phyloP scores from a whole-genome alignment of 164 flowering plant species.

The Protea cynaroides region DNA sequence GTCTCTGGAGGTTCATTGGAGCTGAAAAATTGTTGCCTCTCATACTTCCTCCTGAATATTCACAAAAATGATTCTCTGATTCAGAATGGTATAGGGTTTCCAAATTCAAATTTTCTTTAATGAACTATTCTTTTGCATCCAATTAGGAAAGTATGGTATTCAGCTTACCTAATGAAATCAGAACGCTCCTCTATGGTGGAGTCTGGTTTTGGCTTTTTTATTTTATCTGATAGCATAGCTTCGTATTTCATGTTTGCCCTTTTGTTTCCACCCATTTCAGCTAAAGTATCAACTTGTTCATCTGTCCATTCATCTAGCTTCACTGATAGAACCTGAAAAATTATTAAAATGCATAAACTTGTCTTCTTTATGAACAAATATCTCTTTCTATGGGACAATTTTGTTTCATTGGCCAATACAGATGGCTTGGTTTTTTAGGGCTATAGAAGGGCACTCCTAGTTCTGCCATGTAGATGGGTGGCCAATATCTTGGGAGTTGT shows the following conservation, averaged over 20 bases:
- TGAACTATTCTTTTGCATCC: neutral
- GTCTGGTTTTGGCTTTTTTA: slow-evolving; percentile 69
- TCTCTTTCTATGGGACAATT: too few species aligned
- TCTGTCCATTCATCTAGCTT: slow-evolving; percentile 94
- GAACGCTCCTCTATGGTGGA: slow-evolving; percentile 65
- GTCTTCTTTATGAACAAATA: neutral
- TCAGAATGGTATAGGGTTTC: slow-evolving; percentile 13
- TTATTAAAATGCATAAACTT: neutral
- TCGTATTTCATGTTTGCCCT: slow-evolving; percentile 70
- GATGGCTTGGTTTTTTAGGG: too few species aligned
- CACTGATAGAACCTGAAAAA: slow-evolving; percentile 76
- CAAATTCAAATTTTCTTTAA: too few species aligned
- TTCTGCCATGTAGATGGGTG: too few species aligned
- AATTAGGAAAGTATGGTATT: neutral
- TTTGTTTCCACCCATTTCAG: slow-evolving; percentile 66
- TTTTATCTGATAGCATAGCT: slow-evolving; percentile 50
- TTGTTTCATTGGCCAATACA: too few species aligned
- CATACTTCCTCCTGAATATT: slow-evolving; percentile 80
- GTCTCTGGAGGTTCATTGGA: slow-evolving; percentile 12
- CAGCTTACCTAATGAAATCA: slow-evolving; percentile 69
- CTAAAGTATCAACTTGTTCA: slow-evolving; percentile 68
- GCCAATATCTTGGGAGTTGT: too few species aligned
- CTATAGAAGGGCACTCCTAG: too few species aligned
- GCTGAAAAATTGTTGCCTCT: slow-evolving; percentile 52
- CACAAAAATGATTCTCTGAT: slow-evolving; percentile 13